A percentile compares a stretch with the other conserved stretches of the same genome.
Evolutionary conservation across 2,329 filamentous ascomycete species (phyloP).

Genomic region (Penicillium occitanis): DNA sequence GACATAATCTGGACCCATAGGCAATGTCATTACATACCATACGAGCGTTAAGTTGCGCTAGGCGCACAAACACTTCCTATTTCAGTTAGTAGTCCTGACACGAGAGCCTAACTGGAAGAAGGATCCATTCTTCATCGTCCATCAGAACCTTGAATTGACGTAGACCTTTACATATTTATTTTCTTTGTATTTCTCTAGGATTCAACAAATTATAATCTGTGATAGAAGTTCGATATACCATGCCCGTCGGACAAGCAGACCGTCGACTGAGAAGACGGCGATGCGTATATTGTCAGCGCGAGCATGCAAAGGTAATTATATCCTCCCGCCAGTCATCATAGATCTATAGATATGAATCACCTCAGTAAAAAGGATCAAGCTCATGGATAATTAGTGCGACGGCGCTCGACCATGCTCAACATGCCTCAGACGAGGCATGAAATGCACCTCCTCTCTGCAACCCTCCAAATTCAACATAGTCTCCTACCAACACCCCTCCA

Average conservation of each 20-base stretch:
- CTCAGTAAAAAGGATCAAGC: too few species aligned
- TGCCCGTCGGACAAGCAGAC: conserved; percentile 1
- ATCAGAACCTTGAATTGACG: not conserved
- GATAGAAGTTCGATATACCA: not conserved
- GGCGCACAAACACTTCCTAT: not conserved
- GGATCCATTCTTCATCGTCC: not conserved
- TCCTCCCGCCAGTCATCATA: not conserved
- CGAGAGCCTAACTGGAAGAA: not conserved
- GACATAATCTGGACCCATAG: not conserved
- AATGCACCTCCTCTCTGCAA: not conserved
- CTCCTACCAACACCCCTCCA: not conserved
- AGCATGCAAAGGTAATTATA: conserved; percentile 1
- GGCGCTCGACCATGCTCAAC: conserved; percentile 3
- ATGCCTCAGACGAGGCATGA: conserved; percentile 3
- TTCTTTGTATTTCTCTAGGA: not conserved
- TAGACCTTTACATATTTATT: not conserved
- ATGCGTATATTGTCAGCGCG: not conserved
- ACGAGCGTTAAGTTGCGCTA: not conserved
- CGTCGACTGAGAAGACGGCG: not conserved
- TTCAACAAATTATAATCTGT: too few species aligned
- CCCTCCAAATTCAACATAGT: conserved; percentile 4
- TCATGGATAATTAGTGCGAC: not conserved
- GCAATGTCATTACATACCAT: not conserved
- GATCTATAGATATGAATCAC: too few species aligned
- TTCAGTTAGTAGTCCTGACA: not conserved